Evolutionary conservation across 371 early-diverging fungal genomes (phyloP).

Genomic region (Mortierella sp.): DNA sequence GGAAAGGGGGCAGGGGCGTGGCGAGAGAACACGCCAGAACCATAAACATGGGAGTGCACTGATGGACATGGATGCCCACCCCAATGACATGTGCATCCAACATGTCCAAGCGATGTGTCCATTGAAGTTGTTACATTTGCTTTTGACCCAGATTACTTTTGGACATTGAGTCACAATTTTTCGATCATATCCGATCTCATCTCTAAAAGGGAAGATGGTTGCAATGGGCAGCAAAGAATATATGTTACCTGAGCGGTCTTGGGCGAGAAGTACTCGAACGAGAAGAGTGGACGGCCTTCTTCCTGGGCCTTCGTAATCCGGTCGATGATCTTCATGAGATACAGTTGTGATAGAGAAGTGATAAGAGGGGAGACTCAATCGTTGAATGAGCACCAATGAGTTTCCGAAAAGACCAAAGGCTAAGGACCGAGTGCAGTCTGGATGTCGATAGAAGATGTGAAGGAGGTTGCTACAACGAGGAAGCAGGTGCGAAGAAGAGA

Average conservation of each 20-base stretch:
- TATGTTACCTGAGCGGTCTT: conserved; percentile 83
- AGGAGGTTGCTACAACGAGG: conserved; percentile 8
- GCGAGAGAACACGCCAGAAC: conserved; percentile 6
- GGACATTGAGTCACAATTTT: conserved; percentile 32
- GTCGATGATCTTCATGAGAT: conserved; percentile 78
- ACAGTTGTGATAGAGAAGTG: not conserved
- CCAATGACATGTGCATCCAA: too few species aligned
- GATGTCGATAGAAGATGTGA: not conserved
- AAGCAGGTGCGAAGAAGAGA: too few species aligned
- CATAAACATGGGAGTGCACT: not conserved
- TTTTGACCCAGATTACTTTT: not conserved
- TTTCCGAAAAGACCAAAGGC: not conserved
- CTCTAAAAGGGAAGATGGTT: not conserved
- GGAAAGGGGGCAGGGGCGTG: not conserved
- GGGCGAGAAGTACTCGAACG: conserved; percentile 97
- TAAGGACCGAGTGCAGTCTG: not conserved
- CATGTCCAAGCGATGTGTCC: too few species aligned
- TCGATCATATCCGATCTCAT: conserved; percentile 3
- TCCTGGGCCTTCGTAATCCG: conserved; percentile 76
- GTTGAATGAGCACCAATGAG: not conserved
- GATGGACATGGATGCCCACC: too few species aligned
- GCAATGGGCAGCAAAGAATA: not conserved
- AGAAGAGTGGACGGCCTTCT: conserved; percentile 81
- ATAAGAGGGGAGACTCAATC: not conserved
- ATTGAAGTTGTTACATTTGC: too few species aligned